Conservation (phyloP, 257 asterid genomes). For the Avicennia marina region DNA sequence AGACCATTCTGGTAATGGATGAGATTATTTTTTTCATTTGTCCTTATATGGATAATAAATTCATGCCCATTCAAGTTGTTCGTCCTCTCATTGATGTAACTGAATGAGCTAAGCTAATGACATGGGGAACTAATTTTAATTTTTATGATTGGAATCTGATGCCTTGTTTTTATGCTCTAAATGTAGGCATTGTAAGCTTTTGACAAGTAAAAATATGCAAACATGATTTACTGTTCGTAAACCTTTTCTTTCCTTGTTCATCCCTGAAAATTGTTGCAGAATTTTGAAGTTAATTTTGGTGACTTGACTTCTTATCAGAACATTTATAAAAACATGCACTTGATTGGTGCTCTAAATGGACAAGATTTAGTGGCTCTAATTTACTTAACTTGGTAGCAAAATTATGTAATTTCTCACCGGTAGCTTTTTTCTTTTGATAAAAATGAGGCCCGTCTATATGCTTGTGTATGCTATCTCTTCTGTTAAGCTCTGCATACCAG, state of each 20-base stretch:
- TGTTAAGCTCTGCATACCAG: too few species aligned
- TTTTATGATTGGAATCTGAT: conserved; percentile 2
- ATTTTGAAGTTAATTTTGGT: too few species aligned
- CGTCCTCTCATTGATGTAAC: conserved; percentile 5
- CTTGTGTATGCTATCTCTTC: too few species aligned
- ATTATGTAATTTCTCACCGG: background rate
- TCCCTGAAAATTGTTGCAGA: too few species aligned
- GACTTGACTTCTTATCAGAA: too few species aligned
- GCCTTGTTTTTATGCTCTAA: too few species aligned
- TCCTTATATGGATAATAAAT: background rate
- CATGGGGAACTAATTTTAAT: background rate
- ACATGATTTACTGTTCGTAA: conserved; percentile 3
- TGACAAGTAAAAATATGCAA: background rate
- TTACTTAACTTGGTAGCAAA: background rate
- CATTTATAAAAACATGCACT: too few species aligned
- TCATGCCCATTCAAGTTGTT: conserved; percentile 4
- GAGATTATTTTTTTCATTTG: background rate
- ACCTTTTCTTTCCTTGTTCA: too few species aligned
- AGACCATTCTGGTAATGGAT: conserved; percentile 4
- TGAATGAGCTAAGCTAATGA: conserved; percentile 8
- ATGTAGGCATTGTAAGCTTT: background rate
- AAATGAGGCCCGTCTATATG: too few species aligned
- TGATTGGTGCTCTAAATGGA: too few species aligned
- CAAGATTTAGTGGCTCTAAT: too few species aligned
- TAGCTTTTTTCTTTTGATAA: background rate